Conservation (phyloP, 176 grass and related monocot genomes). For the Musa troglodytarum region DNA sequence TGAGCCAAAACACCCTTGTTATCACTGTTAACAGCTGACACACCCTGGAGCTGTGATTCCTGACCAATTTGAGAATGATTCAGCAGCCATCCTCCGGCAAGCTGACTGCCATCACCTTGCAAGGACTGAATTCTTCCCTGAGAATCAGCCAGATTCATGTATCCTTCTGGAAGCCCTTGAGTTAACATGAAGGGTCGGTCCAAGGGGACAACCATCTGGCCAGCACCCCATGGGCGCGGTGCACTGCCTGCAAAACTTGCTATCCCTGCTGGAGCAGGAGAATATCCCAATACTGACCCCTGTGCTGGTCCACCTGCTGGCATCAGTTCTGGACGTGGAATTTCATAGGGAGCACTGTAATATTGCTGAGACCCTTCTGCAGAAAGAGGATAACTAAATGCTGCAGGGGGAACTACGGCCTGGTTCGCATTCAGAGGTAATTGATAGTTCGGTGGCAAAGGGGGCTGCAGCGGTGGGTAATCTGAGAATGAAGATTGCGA, state of each 20-base stretch:
- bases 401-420: not conserved
- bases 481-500: slow-evolving; percentile 4
- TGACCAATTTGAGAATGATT: slow-evolving; percentile 16
- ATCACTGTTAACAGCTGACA: slow-evolving; percentile 1
- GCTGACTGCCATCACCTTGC: slow-evolving; percentile 2
- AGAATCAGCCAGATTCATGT: slow-evolving; percentile 13
- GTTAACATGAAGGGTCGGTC: slow-evolving; percentile 7
- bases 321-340: not conserved
- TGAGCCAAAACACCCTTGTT: slow-evolving; percentile 1
- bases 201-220: slow-evolving; percentile 2
- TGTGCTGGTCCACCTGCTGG: slow-evolving; percentile 1
- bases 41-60: slow-evolving; percentile 5
- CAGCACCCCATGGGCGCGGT: slow-evolving; percentile 10
- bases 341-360: slow-evolving; percentile 10
- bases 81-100: not conserved
- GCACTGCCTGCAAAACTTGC: slow-evolving; percentile 10
- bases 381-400: slow-evolving; percentile 11
- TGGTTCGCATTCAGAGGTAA: slow-evolving; percentile 8
- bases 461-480: slow-evolving; percentile 8
- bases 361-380: slow-evolving; percentile 17
- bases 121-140: slow-evolving; percentile 6
- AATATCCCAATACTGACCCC: slow-evolving; percentile 6
- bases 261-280: slow-evolving; percentile 7
- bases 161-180: slow-evolving; percentile 6
- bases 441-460: slow-evolving; percentile 10